Percentiles rank a stretch among this genome's conserved stretches.
These are phyloP conservation scores for Capillidium heterosporum DNA, from an alignment of 371 early-diverging fungal species.

Conservation along the genomic window DNA sequence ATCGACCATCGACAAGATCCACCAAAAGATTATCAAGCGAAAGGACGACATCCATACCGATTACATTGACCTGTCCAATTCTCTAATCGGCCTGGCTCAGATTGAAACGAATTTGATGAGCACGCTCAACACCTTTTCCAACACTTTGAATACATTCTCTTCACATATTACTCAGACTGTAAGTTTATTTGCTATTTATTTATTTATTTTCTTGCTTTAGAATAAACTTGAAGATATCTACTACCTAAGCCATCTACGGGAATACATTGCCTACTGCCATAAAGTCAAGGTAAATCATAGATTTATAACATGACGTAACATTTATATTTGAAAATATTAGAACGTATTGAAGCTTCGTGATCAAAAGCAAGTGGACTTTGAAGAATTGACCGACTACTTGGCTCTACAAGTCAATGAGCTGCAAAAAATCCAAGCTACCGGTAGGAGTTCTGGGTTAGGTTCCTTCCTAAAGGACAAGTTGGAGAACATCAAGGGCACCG, in stretches of 20 bases:
- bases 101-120: conserved; percentile 62
- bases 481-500: conserved; percentile 77
- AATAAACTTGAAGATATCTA: conserved; percentile 45
- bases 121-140: conserved; percentile 43
- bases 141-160: too few species aligned
- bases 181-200: background rate
- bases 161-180: background rate
- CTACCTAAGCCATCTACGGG: conserved; percentile 60
- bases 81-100: conserved; percentile 48
- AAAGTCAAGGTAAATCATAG: conserved; percentile 44
- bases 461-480: conserved; percentile 70
- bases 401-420: conserved; percentile 38
- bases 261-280: conserved; percentile 73
- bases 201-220: conserved; percentile 10
- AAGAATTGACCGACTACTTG: conserved; percentile 64
- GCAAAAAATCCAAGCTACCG: conserved; percentile 29
- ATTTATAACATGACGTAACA: background rate
- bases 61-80: conserved; percentile 55
- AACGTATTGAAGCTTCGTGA: conserved; percentile 65
- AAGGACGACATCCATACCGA: conserved; percentile 60
- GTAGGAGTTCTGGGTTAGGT: conserved; percentile 38
- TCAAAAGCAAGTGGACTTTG: conserved; percentile 86
- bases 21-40: conserved; percentile 51
- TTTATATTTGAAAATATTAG: conserved; percentile 20
- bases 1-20: conserved; percentile 50